phyloP scores from a whole-genome alignment of 352 stramenopile genomes.

The Aphanomyces stellatus region DNA sequence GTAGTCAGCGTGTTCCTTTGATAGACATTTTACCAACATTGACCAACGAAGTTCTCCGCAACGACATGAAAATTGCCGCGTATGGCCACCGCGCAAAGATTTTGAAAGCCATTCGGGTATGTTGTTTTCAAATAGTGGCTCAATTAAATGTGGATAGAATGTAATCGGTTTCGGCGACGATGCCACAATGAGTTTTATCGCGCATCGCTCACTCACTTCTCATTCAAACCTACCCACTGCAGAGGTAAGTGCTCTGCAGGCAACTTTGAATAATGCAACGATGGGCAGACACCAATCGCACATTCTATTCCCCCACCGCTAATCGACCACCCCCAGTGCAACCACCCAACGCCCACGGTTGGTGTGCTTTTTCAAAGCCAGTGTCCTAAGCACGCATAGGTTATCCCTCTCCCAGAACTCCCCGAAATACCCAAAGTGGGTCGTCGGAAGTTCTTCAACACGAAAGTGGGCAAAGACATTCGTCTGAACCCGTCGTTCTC shows the following conservation, averaged over 20 bases:
- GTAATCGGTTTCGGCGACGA: too few relatives aligned
- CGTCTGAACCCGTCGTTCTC: conserved; percentile 7
- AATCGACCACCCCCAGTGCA: too few relatives aligned
- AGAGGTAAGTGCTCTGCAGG: too few relatives aligned
- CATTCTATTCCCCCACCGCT: too few relatives aligned
- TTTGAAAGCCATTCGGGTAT: not conserved
- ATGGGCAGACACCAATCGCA: too few relatives aligned
- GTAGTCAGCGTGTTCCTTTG: not conserved
- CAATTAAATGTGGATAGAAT: too few relatives aligned
- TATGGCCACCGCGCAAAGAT: conserved; percentile 18
- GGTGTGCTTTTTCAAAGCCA: not conserved
- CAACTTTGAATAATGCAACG: too few relatives aligned
- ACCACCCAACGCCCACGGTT: too few relatives aligned
- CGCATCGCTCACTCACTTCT: too few relatives aligned
- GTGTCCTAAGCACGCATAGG: not conserved
- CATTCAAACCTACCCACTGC: too few relatives aligned
- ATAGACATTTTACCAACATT: conserved; percentile 13
- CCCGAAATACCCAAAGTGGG: conserved; percentile 3
- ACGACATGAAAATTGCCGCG: conserved; percentile 13
- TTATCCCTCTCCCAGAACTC: not conserved
- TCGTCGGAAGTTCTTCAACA: conserved; percentile 15
- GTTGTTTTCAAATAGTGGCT: too few relatives aligned
- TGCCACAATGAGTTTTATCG: too few relatives aligned
- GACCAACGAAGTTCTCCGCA: conserved; percentile 14
- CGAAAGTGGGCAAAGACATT: conserved; percentile 2